Base-by-base conservation (phyloP, 345 rosid genomes). In the Excoecaria agallocha region DNA sequence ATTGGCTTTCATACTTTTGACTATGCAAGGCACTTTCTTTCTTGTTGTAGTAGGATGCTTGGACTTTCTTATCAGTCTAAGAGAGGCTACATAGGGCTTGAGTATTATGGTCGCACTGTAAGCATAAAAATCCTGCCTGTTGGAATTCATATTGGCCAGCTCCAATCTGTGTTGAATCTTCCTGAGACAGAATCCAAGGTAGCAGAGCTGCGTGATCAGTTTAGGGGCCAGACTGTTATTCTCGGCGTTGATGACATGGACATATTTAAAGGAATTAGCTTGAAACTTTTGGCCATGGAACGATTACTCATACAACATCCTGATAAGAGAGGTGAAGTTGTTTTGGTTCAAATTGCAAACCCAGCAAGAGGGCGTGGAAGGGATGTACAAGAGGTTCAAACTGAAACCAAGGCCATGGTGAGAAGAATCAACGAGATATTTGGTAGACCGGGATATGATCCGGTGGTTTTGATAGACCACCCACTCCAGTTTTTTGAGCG, bases 181-280 rank as follows among this genome's bases (percentile, higher is more conserved):
- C 87, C 93, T 0, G 94, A 93, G 84, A 91, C 97, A 24, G 89
- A 80, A 65, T 76, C 84, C 24, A 92, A 85, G 84, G 89, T 91
- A 68, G 81, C 87, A 22, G 87, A 91, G 86, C 84, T 93, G 4
- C 85, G 76, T 62, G 84, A 86, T 51, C 91, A 69, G 82, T 93
- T 91, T 81, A 74, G 70, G 74, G 82, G 83, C 75, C 86, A 85
- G 71, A 89, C 86, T 37, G 92, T 93, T 56, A 66, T 93, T 85
- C 93, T 93, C 0, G 97, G 98, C 54, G 98, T 93, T 0, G 98
- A 93, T 79, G 98, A 93, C 79, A 93, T 93, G 98, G 98, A 93
- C 85, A 90, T 93, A 60, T 93, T 93, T 58, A 93, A 93, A 78
- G 98, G 97, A 71, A 91, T 93, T 74, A 93, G 97, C 79, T 82